These are phyloP conservation scores for Canavalia gladiata DNA, from an alignment of 306 rosid species.

Conservation along the genomic window DNA sequence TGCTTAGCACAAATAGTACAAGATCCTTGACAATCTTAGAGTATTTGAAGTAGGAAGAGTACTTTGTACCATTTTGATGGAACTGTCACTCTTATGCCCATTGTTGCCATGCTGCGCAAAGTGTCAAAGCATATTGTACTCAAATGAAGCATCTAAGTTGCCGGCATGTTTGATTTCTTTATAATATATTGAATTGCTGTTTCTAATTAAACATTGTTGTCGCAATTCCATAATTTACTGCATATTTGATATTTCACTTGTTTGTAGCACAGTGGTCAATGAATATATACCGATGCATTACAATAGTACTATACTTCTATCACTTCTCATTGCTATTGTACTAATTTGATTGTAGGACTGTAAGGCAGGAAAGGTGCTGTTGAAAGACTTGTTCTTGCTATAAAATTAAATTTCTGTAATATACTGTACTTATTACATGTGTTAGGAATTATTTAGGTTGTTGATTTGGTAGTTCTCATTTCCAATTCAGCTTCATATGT, in stretches of 20 bases:
- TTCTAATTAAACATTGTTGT: slow-evolving; percentile 4
- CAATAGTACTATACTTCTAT: background rate
- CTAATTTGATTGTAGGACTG: slow-evolving; percentile 7
- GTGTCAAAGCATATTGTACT: background rate
- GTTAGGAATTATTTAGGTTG: slow-evolving; percentile 34
- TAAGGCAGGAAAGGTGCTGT: slow-evolving; percentile 30
- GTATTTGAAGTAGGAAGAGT: slow-evolving; percentile 3
- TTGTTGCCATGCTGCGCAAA: slow-evolving; percentile 16
- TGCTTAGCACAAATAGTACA: slow-evolving; percentile 11
- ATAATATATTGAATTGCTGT: slow-evolving; percentile 7
- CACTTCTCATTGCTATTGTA: background rate
- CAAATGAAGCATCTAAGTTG: slow-evolving; percentile 7
- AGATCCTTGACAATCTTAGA: slow-evolving; percentile 28
- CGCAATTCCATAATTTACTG: background rate
- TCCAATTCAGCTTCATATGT: slow-evolving; percentile 22
- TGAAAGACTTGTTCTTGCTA: slow-evolving; percentile 39
- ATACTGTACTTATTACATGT: slow-evolving; percentile 22
- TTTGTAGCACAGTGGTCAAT: slow-evolving; percentile 19
- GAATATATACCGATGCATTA: background rate
- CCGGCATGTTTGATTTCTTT: slow-evolving; percentile 15
- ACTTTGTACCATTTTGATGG: background rate
- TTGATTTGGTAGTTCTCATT: slow-evolving; percentile 23
- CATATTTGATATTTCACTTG: slow-evolving; percentile 17
- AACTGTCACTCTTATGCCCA: slow-evolving; percentile 11
- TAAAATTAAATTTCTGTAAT: slow-evolving; percentile 17